Conservation (phyloP, 2,329 filamentous ascomycete species). For the Arachnopeziza araneosa region DNA sequence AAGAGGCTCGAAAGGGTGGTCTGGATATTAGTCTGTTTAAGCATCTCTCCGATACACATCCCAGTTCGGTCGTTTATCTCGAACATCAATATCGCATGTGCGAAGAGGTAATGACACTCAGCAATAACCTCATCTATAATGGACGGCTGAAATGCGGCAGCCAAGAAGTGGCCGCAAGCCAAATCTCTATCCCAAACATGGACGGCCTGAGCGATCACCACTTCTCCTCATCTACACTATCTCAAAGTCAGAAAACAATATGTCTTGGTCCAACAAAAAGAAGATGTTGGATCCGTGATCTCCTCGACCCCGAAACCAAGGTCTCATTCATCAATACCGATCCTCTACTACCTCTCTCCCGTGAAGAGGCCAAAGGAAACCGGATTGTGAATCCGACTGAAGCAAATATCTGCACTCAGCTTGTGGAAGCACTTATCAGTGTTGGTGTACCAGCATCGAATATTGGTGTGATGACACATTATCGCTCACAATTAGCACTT, state of each 20-base stretch:
- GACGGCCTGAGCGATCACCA: constrained; percentile 55
- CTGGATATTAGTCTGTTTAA: constrained; percentile 94
- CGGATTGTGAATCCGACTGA: constrained; percentile 88
- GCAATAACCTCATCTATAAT: constrained; percentile 90
- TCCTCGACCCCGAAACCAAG: constrained; percentile 64
- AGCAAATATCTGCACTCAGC: constrained; percentile 68
- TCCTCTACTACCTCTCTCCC: constrained; percentile 53
- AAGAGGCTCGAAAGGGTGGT: constrained; percentile 77
- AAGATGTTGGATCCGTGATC: constrained; percentile 70
- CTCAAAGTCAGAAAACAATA: constrained; percentile 41
- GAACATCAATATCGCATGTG: constrained; percentile 99
- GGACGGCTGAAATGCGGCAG: constrained; percentile 87
- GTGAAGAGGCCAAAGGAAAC: constrained; percentile 73
- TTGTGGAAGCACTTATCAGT: constrained; percentile 73
- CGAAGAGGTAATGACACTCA: constrained; percentile 90
- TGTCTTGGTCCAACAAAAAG: constrained; percentile 44
- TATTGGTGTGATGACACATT: constrained; percentile 95
- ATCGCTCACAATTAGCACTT: constrained; percentile 83
- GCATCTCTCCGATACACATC: constrained; percentile 81
- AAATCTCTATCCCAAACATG: constrained; percentile 63
- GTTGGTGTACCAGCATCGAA: constrained; percentile 68
- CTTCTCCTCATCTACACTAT: constrained; percentile 41
- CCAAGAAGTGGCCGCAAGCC: constrained; percentile 62
- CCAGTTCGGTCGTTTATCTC: constrained; percentile 80
- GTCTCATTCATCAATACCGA: constrained; percentile 92